Evolutionary conservation across 768 basidiomycete genomes (phyloP), one percentile per base, ranked within the genome.

Genomic region (Leccinum disarticulatum): DNA sequence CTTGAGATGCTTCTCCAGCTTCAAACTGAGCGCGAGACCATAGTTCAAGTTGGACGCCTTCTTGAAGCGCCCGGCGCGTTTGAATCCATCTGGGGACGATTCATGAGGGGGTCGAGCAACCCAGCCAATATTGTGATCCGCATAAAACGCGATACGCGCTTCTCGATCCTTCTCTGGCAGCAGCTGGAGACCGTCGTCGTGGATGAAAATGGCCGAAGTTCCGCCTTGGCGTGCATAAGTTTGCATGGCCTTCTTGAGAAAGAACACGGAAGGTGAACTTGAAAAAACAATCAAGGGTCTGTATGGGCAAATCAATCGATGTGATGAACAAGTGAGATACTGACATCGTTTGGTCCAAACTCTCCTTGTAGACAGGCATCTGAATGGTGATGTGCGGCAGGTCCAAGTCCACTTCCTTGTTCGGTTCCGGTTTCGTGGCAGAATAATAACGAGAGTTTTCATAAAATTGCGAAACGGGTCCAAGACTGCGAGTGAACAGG

Each of bases 31-130:
- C 17, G 69, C 73, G 10, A 82, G 77, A 7, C 84, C 91, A 61
- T 88, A 94, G 72, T 95, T 96, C 84, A 95, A 84, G 73, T 96
- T 96, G 30, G 86, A 88, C 2, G 93, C 93, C 71, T 96, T 96
- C 80, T 96, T 96, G 83, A 96, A 96, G 10, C 93, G 82, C 8
- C 94, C 93, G 0, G 88, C 72, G 31, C 77, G 74, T n/a, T 73
- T 76, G 57, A 74, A 73, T 5, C 68, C 74, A 15, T 28, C 52
- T 1, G 62, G 56, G 5, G 65, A 41, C 0, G 61, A 57, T 0
- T 49, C 28, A 8, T 87, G 83, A 56, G 68, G 72, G 0, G 86
- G 86, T 35, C 86, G 78, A 22, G 86, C 82, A 53, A 85, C 81
- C 77, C 81, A 87, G 17, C 81, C 86, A 49, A 87, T 83, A 58